Percentiles rank a stretch among this genome's conserved stretches.
phyloP scores from a whole-genome alignment of 192 early-diverging fungal species.

The Funneliformis geosporum region DNA sequence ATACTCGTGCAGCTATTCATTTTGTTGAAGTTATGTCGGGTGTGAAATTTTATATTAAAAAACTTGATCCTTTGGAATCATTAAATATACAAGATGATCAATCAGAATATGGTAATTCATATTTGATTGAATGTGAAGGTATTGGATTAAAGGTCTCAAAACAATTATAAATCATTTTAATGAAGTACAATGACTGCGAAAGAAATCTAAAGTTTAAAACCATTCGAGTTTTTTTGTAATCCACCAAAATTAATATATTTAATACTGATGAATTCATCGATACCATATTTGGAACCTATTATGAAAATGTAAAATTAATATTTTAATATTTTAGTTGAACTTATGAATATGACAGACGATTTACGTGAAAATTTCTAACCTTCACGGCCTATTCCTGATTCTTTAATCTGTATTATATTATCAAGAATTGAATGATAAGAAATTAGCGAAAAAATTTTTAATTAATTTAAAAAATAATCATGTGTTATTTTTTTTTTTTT shows the following conservation, averaged over 20 bases:
- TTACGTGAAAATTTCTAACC: conserved; percentile 37
- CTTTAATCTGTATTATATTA: conserved; percentile 53
- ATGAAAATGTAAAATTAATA: not conserved
- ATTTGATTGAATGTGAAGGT: conserved; percentile 13
- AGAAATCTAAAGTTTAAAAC: not conserved
- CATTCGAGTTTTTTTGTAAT: not conserved
- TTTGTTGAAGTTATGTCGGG: conserved; percentile 36
- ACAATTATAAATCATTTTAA: not conserved
- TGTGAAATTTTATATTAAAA: conserved; percentile 31
- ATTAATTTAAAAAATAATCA: no score
- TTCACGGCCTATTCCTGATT: conserved; percentile 73
- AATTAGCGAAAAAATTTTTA: not conserved
- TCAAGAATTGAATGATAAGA: not conserved
- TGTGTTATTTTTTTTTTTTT: no score
- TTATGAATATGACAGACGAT: not conserved
- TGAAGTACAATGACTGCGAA: not conserved
- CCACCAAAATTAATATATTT: conserved; percentile 66
- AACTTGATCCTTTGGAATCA: not conserved
- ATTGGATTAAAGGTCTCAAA: not conserved
- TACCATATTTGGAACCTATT: conserved; percentile 51
- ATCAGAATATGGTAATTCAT: not conserved
- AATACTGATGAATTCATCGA: conserved; percentile 67
- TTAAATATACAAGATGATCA: not conserved
- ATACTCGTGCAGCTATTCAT: conserved; percentile 43
- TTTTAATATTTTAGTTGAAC: not conserved